Conservation (phyloP, 177 flowering plant species). For the Vitis hybrid region DNA sequence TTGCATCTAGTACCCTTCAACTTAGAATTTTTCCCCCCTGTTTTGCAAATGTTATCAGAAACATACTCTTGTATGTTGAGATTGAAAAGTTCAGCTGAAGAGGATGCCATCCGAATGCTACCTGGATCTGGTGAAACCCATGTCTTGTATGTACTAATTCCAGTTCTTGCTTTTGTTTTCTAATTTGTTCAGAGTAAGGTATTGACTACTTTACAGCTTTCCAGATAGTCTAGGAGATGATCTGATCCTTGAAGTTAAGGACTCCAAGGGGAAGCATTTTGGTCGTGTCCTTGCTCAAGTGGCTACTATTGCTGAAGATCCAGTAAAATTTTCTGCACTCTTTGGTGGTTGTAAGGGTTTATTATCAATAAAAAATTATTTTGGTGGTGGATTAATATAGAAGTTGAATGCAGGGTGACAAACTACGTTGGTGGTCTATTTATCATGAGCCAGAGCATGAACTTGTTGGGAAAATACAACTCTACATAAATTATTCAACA, state of each 20-base stretch:
- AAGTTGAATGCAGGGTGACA: conserved; percentile 65
- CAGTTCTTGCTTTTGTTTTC: neutral
- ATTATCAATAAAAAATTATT: neutral
- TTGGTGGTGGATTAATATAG: conserved; percentile 14
- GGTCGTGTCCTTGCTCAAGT: conserved; percentile 91
- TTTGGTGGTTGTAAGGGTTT: neutral
- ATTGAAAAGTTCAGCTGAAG: conserved; percentile 80
- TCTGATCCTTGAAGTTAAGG: conserved; percentile 73
- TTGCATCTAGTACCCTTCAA: neutral
- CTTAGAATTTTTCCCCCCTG: neutral
- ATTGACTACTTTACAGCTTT: conserved; percentile 63
- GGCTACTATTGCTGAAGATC: conserved; percentile 81
- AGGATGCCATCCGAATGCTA: conserved; percentile 76
- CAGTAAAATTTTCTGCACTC: conserved; percentile 36
- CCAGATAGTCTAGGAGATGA: conserved; percentile 94
- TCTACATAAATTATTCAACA: conserved; percentile 72
- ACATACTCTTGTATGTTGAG: conserved; percentile 74
- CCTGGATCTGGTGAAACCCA: conserved; percentile 95
- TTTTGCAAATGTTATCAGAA: conserved; percentile 43
- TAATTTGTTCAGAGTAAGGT: neutral
- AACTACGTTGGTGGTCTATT: conserved; percentile 91
- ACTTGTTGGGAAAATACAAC: conserved; percentile 80
- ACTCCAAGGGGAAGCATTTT: conserved; percentile 74
- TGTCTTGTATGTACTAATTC: conserved; percentile 70
- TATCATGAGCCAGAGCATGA: conserved; percentile 92